These are phyloP conservation scores for Pholiota microspora DNA, from an alignment of 768 basidiomycete genomes.

Conservation along the genomic window DNA sequence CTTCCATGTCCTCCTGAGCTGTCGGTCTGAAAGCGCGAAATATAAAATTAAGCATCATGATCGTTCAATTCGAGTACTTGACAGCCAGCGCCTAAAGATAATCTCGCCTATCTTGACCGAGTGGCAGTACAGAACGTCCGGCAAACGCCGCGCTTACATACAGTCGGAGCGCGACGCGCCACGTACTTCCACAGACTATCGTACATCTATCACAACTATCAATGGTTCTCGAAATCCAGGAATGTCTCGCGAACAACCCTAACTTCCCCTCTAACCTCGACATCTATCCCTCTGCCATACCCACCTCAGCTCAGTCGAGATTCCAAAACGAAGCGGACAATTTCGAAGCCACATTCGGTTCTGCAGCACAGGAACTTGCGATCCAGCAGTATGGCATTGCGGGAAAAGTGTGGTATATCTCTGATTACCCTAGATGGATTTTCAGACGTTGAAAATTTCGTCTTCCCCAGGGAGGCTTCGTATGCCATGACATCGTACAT, in stretches of 20 bases:
- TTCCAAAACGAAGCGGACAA: neutral
- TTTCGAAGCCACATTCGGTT: slow-evolving; percentile 27
- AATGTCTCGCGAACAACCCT: slow-evolving; percentile 15
- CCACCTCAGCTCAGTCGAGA: neutral
- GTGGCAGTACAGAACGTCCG: neutral
- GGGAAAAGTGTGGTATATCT: slow-evolving; percentile 74
- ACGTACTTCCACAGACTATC: too few relatives aligned
- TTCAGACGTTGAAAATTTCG: slow-evolving; percentile 3
- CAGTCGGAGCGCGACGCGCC: too few relatives aligned
- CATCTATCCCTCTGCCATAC: slow-evolving; percentile 22
- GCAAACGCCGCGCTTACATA: too few relatives aligned
- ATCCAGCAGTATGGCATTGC: slow-evolving; percentile 81
- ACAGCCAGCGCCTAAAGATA: too few relatives aligned
- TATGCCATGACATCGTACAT: slow-evolving; percentile 60
- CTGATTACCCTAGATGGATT: neutral
- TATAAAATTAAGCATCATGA: too few relatives aligned
- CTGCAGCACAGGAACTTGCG: slow-evolving; percentile 47
- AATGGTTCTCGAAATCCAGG: neutral
- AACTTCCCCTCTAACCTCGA: slow-evolving; percentile 35
- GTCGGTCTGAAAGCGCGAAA: too few relatives aligned
- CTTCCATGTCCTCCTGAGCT: too few relatives aligned
- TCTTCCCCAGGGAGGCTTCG: slow-evolving; percentile 65
- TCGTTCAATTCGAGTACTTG: too few relatives aligned
- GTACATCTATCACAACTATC: neutral
- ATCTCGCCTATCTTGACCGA: neutral